Percentiles rank a stretch among this genome's conserved stretches.
These are phyloP conservation scores for Kurtzmaniella quercitrusa DNA, from an alignment of 1,139 yeast species.

Conservation along the genomic window DNA sequence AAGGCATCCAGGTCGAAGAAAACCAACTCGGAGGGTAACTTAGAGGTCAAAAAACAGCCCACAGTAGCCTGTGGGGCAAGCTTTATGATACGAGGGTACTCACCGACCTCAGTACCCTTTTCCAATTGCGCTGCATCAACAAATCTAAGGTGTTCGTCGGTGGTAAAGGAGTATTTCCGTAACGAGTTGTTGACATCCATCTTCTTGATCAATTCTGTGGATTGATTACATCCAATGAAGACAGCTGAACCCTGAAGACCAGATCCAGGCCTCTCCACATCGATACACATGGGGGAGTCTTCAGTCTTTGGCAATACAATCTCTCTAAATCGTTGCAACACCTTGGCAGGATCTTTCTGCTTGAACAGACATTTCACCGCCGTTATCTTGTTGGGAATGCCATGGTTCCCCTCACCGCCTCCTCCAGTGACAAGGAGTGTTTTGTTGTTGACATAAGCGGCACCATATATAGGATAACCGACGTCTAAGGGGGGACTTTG, in stretches of 20 bases:
- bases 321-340: slow-evolving; percentile 60
- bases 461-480: slow-evolving; percentile 81
- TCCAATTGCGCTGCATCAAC: slow-evolving; percentile 55
- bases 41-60: slow-evolving; percentile 64
- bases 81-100: slow-evolving; percentile 56
- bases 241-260: slow-evolving; percentile 29
- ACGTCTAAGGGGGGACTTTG: slow-evolving; percentile 45
- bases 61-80: slow-evolving; percentile 50
- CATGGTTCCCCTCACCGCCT: slow-evolving; percentile 89
- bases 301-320: slow-evolving; percentile 57
- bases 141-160: slow-evolving; percentile 58
- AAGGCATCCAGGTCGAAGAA: slow-evolving; percentile 56
- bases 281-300: slow-evolving; percentile 74
- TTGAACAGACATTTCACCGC: slow-evolving; percentile 59
- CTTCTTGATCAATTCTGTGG: slow-evolving; percentile 47
- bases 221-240: slow-evolving; percentile 73
- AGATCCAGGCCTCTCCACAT: slow-evolving; percentile 27
- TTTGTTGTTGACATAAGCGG: slow-evolving; percentile 60
- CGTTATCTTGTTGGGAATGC: slow-evolving; percentile 82
- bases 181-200: slow-evolving; percentile 68
- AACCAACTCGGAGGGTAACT: slow-evolving; percentile 53
- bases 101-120: slow-evolving; percentile 23
- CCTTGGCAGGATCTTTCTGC: slow-evolving; percentile 43
- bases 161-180: slow-evolving; percentile 55
- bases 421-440: slow-evolving; percentile 82